Evolutionary conservation across 2,329 filamentous ascomycete genomes (phyloP).

Genomic region (Tolypocladium amazonense): DNA sequence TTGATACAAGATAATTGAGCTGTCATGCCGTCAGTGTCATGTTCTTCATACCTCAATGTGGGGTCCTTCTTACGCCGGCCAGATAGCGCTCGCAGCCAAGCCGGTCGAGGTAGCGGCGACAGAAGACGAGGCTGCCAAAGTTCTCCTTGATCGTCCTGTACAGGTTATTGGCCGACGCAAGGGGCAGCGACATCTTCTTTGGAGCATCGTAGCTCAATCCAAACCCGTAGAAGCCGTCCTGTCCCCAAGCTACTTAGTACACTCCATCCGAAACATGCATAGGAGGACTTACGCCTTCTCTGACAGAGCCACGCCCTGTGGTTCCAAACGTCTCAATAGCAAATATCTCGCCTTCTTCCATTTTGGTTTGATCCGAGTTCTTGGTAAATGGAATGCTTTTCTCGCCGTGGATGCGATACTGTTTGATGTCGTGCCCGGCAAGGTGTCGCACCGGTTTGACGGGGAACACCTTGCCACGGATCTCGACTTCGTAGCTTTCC

Average conservation of each 20-base stretch:
- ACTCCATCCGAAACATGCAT: accelerated
- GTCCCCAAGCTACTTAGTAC: neutral
- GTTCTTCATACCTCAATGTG: too few relatives aligned
- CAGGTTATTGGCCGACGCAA: slow-evolving; percentile 44
- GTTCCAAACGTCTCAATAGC: slow-evolving; percentile 91
- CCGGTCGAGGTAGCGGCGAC: slow-evolving; percentile 51
- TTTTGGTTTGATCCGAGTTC: slow-evolving; percentile 72
- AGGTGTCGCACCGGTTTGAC: slow-evolving; percentile 75
- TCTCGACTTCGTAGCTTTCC: slow-evolving; percentile 82
- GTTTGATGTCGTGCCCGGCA: slow-evolving; percentile 76
- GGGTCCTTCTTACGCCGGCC: slow-evolving; percentile 43
- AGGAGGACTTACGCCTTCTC: slow-evolving; percentile 53
- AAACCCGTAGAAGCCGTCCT: slow-evolving; percentile 43
- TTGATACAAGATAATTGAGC: slow-evolving; percentile 46
- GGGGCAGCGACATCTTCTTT: slow-evolving; percentile 22
- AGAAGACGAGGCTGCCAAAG: slow-evolving; percentile 52
- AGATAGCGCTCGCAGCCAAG: slow-evolving; percentile 50
- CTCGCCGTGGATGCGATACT: slow-evolving; percentile 75
- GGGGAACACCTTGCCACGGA: slow-evolving; percentile 64
- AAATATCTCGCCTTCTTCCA: slow-evolving; percentile 90
- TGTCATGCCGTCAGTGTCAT: slow-evolving; percentile 14
- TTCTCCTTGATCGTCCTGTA: slow-evolving; percentile 50
- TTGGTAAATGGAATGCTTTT: slow-evolving; percentile 90
- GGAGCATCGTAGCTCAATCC: slow-evolving; percentile 28
- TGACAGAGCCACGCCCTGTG: slow-evolving; percentile 72